Evolutionary conservation across 1,139 yeast species (phyloP).

Genomic region (Saccharomyces hybrid): DNA sequence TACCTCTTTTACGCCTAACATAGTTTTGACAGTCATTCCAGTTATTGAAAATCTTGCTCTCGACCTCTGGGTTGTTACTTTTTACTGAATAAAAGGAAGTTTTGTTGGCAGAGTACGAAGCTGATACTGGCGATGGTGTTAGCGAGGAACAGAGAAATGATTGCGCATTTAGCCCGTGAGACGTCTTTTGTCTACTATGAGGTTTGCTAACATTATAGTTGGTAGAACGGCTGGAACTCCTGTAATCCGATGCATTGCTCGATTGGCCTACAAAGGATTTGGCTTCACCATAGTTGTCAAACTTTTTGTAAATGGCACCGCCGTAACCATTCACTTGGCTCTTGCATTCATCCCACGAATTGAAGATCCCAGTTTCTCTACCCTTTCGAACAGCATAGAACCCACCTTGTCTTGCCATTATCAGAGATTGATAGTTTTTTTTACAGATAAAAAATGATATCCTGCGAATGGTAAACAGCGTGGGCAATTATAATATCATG

Average conservation of each 20-base stretch:
- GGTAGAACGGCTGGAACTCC: neutral
- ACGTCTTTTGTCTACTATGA: neutral
- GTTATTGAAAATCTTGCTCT: conserved; percentile 34
- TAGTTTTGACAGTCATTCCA: conserved; percentile 44
- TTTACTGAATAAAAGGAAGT: conserved; percentile 33
- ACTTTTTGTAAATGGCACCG: conserved; percentile 52
- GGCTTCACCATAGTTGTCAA: conserved; percentile 43
- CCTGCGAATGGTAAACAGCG: neutral
- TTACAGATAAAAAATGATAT: neutral
- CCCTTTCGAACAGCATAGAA: conserved; percentile 61
- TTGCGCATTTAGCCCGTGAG: neutral
- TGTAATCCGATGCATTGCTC: conserved; percentile 6
- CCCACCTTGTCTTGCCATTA: conserved; percentile 16
- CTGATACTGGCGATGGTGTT: neutral
- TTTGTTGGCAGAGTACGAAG: neutral
- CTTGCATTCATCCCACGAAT: conserved; percentile 45
- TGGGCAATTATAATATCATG: neutral
- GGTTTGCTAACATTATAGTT: neutral
- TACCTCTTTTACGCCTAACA: conserved; percentile 41
- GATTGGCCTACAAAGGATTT: conserved; percentile 28
- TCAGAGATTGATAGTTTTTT: neutral
- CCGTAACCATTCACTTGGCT: conserved; percentile 44
- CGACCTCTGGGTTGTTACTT: conserved; percentile 34
- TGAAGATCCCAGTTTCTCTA: conserved; percentile 43
- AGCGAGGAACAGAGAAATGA: neutral